Evolutionary conservation across 768 basidiomycete species (phyloP).

Genomic region (Russula compacta): DNA sequence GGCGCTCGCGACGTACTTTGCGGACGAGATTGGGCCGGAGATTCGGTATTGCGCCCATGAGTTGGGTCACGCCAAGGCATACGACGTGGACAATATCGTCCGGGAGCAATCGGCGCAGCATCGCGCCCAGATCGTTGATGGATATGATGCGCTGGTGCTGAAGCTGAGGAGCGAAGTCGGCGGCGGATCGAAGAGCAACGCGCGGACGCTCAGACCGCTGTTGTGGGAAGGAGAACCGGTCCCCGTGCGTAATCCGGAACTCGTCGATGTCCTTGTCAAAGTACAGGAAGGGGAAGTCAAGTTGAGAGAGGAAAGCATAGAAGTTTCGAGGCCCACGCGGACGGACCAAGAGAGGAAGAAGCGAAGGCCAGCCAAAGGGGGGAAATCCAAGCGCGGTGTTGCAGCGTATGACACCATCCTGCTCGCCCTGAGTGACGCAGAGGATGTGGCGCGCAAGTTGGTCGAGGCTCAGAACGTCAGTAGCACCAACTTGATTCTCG

Average conservation of each 20-base stretch:
- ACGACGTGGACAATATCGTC: constrained; percentile 73
- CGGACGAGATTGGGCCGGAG: constrained; percentile 84
- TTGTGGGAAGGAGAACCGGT: constrained; percentile 78
- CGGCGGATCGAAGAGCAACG: constrained; percentile 30
- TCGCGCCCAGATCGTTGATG: constrained; percentile 52
- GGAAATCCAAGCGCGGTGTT: constrained; percentile 61
- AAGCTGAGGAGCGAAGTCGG: constrained; percentile 39
- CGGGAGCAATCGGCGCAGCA: constrained; percentile 50
- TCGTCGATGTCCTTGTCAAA: constrained; percentile 78
- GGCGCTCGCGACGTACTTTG: constrained; percentile 74
- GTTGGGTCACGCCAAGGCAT: constrained; percentile 65
- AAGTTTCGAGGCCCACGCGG: constrained; percentile 20
- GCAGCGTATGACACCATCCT: constrained; percentile 84
- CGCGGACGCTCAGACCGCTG: constrained; percentile 48
- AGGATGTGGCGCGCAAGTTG: constrained; percentile 71
- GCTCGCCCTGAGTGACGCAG: constrained; percentile 80
- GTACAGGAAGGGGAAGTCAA: constrained; percentile 70
- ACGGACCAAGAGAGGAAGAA: constrained; percentile 31
- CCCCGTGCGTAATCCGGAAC: constrained; percentile 81
- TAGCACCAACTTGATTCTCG: background rate
- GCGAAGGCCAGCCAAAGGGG: constrained; percentile 30
- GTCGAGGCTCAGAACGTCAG: constrained; percentile 77
- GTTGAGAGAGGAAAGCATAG: constrained; percentile 35
- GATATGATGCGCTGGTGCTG: constrained; percentile 46
- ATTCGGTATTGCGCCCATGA: constrained; percentile 91